Conservation (phyloP, 2,329 filamentous ascomycete genomes). For the Elsinoe arachidis region DNA sequence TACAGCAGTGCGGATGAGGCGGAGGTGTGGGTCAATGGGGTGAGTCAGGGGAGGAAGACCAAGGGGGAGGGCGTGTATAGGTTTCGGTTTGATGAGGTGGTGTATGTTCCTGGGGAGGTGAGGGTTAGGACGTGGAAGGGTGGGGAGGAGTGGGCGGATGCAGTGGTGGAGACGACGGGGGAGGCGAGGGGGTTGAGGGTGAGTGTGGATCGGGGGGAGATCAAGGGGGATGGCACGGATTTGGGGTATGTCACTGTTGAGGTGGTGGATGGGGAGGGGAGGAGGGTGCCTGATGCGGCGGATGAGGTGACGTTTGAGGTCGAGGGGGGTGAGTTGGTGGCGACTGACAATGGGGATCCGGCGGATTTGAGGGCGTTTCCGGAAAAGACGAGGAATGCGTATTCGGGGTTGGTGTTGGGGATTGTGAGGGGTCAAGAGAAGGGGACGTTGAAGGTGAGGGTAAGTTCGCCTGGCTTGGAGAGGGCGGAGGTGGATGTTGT, state of each 20-base stretch:
- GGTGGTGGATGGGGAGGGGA: constrained; percentile 38
- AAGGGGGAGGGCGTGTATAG: constrained; percentile 36
- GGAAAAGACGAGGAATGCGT: constrained; percentile 10
- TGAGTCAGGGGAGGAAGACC: constrained; percentile 36
- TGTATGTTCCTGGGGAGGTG: constrained; percentile 42
- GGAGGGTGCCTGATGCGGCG: constrained; percentile 36
- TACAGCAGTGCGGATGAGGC: constrained; percentile 46
- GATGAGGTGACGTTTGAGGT: constrained; percentile 39
- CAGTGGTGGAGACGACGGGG: constrained; percentile 36
- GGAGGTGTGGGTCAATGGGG: constrained; percentile 47
- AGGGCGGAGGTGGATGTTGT: neutral
- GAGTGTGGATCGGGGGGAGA: constrained; percentile 33
- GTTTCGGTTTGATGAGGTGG: constrained; percentile 46
- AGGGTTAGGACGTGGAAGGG: constrained; percentile 42
- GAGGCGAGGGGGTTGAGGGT: constrained; percentile 31
- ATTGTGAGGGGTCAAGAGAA: constrained; percentile 1
- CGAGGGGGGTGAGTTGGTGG: constrained; percentile 38
- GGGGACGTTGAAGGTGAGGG: neutral
- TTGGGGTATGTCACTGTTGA: constrained; percentile 40
- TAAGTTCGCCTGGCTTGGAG: neutral
- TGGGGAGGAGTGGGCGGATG: constrained; percentile 40
- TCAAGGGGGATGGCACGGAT: constrained; percentile 38
- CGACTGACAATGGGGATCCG: constrained; percentile 46
- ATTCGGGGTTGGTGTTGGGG: constrained; percentile 10
- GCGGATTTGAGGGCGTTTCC: constrained; percentile 39